Base-by-base conservation (phyloP, 306 rosid species). In the Pachyrhizus erosus region DNA sequence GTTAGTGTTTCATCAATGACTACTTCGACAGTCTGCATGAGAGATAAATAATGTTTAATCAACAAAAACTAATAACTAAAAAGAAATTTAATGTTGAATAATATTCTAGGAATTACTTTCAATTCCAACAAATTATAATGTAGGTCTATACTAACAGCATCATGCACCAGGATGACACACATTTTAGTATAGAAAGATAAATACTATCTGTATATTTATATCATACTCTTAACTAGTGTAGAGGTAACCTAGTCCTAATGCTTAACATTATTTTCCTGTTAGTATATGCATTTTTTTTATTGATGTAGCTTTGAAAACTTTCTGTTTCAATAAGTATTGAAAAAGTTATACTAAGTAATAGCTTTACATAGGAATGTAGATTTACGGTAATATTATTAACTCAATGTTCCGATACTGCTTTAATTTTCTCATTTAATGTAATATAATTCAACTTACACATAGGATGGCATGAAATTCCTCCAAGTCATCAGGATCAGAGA, bases 391-490 rank as follows among this genome's bases (percentile, higher is more conserved):
- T 58, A 39, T 51, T 26, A 54, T 45, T 52, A n/a, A 26, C 18
- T 62, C 45, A n/a, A 45, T 17, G 60, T 55, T 39, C 34, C 31
- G 8, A 70, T 6, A 23, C 18, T 33, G 29, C 34, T 29, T 58
- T 72, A 40, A 14, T 66, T 54, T 21, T 52, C 5, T 26, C 17
- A 34, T 54, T 75, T 57, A n/a, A 26, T 26, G 37, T 23, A 70
- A 48, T 78, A 75, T 23, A 42, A 70, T 75, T 77, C 21, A 81
- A 91, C 97, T 91, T 83, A 95, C 99, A 39, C 99, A 95, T 17
- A 95, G 85, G 72, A 93, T 90, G 76, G 98, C 99, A 82, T 95
- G 97, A 60, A 95, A 81, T 81, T 89, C 91, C 21, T 95, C 99
- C 74, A 93, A 87, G 49, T 93, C 99, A 70, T 95, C 99, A 21